These are phyloP conservation scores for Pseudotulostoma volvatum DNA, from an alignment of 495 filamentous ascomycete genomes.

Conservation along the genomic window DNA sequence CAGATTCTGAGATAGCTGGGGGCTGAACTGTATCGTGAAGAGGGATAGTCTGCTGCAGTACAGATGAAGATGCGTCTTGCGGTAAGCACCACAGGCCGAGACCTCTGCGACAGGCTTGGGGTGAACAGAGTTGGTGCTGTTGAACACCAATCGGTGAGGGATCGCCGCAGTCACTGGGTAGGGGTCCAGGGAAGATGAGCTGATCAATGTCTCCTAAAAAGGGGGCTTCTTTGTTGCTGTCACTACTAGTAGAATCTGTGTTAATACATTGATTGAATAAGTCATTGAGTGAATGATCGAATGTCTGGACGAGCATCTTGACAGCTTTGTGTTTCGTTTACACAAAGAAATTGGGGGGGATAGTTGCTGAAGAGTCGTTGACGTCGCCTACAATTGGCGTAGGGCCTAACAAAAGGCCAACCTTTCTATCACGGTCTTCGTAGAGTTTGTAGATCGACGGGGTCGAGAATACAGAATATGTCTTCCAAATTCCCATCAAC, in stretches of 20 bases:
- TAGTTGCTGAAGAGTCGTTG: conserved; percentile 8
- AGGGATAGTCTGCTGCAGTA: conserved; percentile 15
- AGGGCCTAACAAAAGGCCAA: too few species aligned
- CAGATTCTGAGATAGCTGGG: conserved; percentile 21
- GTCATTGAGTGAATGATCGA: conserved; percentile 36
- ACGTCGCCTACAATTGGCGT: conserved; percentile 10
- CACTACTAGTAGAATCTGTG: conserved; percentile 24
- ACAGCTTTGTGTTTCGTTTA: conserved; percentile 29
- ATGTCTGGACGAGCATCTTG: conserved; percentile 32
- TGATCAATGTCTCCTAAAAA: conserved; percentile 30
- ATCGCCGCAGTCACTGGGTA: conserved; percentile 32
- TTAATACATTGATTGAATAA: conserved; percentile 38
- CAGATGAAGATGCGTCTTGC: conserved; percentile 16
- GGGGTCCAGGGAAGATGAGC: conserved; percentile 25
- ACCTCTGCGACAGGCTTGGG: conserved; percentile 26
- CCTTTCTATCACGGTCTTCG: conserved; percentile 8
- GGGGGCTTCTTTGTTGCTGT: conserved; percentile 28
- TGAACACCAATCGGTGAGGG: conserved; percentile 24
- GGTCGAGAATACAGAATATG: neutral
- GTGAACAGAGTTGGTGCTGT: conserved; percentile 20
- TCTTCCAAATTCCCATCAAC: conserved; percentile 1
- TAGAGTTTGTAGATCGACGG: neutral
- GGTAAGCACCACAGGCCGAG: conserved; percentile 19
- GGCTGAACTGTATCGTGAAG: conserved; percentile 28
- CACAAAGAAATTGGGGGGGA: conserved; percentile 3